phyloP scores from a whole-genome alignment of 2,329 filamentous ascomycete genomes.

The Phaeosphaeriaceae sp. region DNA sequence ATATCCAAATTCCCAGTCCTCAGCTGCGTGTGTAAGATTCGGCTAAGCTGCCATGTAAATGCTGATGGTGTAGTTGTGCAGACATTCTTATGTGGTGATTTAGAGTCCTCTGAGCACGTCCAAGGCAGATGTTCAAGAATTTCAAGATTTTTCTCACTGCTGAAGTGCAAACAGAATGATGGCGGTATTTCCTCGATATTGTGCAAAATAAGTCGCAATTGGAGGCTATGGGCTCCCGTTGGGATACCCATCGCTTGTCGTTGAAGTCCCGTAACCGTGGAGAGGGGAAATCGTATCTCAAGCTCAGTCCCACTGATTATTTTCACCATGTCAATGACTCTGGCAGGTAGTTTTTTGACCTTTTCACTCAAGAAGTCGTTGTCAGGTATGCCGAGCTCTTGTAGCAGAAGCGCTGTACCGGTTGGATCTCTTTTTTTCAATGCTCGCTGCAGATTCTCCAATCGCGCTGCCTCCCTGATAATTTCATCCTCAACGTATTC shows the following conservation, averaged over 20 bases:
- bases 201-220: slow-evolving; percentile 32
- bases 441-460: slow-evolving; percentile 27
- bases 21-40: slow-evolving; percentile 25
- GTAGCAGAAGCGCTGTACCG: slow-evolving; percentile 32
- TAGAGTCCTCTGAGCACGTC: slow-evolving; percentile 14
- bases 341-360: slow-evolving; percentile 26
- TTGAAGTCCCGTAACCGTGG: slow-evolving; percentile 28
- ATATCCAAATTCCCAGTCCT: slow-evolving; percentile 10
- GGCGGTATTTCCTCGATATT: slow-evolving; percentile 9
- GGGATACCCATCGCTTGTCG: slow-evolving; percentile 34
- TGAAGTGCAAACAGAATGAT: slow-evolving; percentile 39
- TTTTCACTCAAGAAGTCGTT: slow-evolving; percentile 36
- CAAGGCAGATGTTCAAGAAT: slow-evolving; percentile 27
- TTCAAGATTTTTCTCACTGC: slow-evolving; percentile 23
- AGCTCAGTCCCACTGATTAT: slow-evolving; percentile 28
- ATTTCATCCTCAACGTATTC: slow-evolving; percentile 25
- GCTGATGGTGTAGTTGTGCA: slow-evolving; percentile 24
- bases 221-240: slow-evolving; percentile 23
- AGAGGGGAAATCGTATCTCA: slow-evolving; percentile 39
- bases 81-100: slow-evolving; percentile 21
- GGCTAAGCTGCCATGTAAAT: slow-evolving; percentile 35
- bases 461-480: slow-evolving; percentile 28
- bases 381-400: slow-evolving; percentile 31
- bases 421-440: slow-evolving; percentile 35
- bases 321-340: slow-evolving; percentile 33